Base-by-base conservation (phyloP, 176 grass and related monocot species). In the Carex cristatella region DNA sequence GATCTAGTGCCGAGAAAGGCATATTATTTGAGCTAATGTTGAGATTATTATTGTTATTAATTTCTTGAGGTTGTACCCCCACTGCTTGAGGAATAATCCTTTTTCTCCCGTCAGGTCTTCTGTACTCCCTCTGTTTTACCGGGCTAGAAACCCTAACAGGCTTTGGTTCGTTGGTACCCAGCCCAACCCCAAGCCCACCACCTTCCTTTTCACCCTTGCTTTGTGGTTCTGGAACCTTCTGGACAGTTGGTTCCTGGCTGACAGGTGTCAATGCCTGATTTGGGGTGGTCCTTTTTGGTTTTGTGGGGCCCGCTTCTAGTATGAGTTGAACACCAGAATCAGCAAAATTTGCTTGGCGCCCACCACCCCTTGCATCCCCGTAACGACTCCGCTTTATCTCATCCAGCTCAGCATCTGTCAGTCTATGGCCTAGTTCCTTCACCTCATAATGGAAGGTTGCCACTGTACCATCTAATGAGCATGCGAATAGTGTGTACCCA, bases 1-100 rank as follows among this genome's bases (percentile, higher is more conserved):
- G 81, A 53, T 68, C 61, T 53, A 83, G 61, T 31, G 81, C 81
- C 5, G 23, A 53, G 44, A 83, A 66, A 31, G 61, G 12, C 42
- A 48, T 63, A 82, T 46, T 51, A 32, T 53, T 66, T 51, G 23
- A 56, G 42, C 42, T 83, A 46, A 64, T 81, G 42, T 53, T 69
- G 23, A 66, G 61, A 83, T 49, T 67, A 66, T 44, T 51, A 68
- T 35, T 65, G 67, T 32, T 75, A 42, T 90, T 81, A 82, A 86
- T 87, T 87, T 97, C 96, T 83, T 95, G 91, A 79, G 88, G 85
- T 32, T 93, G 90, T 89, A 95, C 92, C 66, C 96, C 96, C 16
- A 99, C 91, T 48, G 96, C 96, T 92, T 99, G 91, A 19, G 96
- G 96, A 83, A 99, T 99, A 88, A 99, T 99, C 89, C 96, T 90